Conservation (phyloP, 192 early-diverging fungal genomes). For the Linnemannia elongata region DNA sequence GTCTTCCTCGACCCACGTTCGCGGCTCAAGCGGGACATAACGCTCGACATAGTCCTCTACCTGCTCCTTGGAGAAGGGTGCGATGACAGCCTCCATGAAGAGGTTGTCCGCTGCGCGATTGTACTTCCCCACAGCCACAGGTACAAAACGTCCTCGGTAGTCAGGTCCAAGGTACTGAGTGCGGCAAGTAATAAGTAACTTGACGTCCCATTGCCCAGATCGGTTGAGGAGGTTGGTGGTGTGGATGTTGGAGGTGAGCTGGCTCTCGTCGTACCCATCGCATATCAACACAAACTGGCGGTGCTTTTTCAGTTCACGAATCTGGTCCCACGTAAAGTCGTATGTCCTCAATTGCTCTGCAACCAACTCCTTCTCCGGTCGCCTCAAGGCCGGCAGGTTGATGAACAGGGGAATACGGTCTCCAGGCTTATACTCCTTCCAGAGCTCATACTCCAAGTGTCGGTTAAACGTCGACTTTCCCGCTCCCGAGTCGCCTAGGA, state of each 20-base stretch:
- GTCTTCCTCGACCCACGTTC: background rate
- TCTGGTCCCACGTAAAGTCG: background rate
- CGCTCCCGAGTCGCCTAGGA: background rate
- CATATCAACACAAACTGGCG: background rate
- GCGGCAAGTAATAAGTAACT: background rate
- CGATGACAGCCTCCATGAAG: background rate
- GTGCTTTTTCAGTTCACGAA: background rate
- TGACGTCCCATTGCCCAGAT: background rate
- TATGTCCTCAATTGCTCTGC: background rate
- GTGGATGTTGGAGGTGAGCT: background rate
- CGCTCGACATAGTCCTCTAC: background rate
- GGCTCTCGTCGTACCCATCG: background rate
- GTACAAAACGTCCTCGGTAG: background rate
- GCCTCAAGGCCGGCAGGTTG: background rate
- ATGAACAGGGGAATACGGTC: background rate
- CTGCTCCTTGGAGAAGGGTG: background rate
- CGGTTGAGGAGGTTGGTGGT: background rate
- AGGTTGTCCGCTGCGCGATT: background rate
- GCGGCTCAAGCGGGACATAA: background rate
- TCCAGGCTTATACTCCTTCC: background rate
- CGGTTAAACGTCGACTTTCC: background rate
- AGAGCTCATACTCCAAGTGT: background rate
- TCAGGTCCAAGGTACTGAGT: background rate
- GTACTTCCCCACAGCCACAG: background rate
- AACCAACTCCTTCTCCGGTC: background rate